These are phyloP conservation scores for Atkinsonella texensis DNA, from an alignment of 2,329 filamentous ascomycete genomes.

Conservation along the genomic window DNA sequence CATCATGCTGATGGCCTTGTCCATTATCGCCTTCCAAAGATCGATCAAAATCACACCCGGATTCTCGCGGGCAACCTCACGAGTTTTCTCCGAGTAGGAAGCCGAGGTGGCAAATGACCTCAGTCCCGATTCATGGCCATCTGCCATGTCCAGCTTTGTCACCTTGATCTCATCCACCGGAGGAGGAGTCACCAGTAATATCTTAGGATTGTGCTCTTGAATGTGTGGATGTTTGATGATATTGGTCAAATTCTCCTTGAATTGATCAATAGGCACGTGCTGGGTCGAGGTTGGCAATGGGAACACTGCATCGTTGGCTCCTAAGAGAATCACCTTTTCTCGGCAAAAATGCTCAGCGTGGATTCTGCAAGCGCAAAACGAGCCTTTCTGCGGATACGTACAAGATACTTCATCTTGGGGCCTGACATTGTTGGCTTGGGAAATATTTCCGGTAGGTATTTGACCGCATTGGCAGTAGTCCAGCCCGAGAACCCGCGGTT, in stretches of 20 bases:
- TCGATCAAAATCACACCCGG: conserved; percentile 62
- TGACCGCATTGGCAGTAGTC: conserved; percentile 63
- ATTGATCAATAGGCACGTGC: conserved; percentile 65
- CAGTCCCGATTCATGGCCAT: conserved; percentile 31
- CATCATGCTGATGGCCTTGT: conserved; percentile 47
- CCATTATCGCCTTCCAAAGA: conserved; percentile 69
- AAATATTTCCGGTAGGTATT: conserved; percentile 58
- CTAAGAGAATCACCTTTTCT: conserved; percentile 61
- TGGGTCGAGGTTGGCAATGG: conserved; percentile 52
- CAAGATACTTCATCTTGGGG: conserved; percentile 55
- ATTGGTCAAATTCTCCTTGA: conserved; percentile 56
- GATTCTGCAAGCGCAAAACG: background rate
- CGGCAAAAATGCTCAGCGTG: background rate
- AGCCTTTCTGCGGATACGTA: conserved; percentile 24
- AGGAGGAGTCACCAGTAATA: conserved; percentile 71
- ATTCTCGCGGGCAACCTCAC: conserved; percentile 56
- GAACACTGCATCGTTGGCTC: conserved; percentile 79
- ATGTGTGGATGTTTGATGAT: conserved; percentile 65
- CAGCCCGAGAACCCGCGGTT: conserved; percentile 85
- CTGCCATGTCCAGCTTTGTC: conserved; percentile 32
- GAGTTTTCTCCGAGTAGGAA: conserved; percentile 45
- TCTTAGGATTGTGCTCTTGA: conserved; percentile 55
- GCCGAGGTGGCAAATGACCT: conserved; percentile 37
- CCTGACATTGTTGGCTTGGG: conserved; percentile 46
- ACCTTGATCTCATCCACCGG: conserved; percentile 68